A percentile compares a stretch with the other conserved stretches of the same genome.
phyloP scores from a whole-genome alignment of 148 eudicot genomes.

The Silene uniflora region DNA sequence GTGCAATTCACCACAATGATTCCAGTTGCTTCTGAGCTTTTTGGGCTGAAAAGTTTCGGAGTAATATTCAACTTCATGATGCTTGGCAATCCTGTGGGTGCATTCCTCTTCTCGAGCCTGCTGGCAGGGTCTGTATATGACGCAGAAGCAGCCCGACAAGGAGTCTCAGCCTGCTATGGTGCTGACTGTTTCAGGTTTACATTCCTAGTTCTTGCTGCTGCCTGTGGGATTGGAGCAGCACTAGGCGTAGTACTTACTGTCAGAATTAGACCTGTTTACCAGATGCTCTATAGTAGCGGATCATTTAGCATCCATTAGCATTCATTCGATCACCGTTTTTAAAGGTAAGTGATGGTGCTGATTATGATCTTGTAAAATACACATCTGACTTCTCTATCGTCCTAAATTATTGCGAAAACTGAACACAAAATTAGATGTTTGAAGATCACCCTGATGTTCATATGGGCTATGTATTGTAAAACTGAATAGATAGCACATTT shows the following conservation, averaged over 20 bases:
- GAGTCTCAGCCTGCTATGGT: conserved; percentile 61
- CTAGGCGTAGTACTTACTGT: conserved; percentile 63
- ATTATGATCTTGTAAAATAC: neutral
- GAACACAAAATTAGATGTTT: neutral
- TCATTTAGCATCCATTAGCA: conserved; percentile 42
- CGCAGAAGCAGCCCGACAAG: conserved; percentile 66
- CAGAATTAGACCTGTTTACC: conserved; percentile 80
- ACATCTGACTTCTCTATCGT: conserved; percentile 1
- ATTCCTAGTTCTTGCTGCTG: conserved; percentile 66
- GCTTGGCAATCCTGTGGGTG: conserved; percentile 84
- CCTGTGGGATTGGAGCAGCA: conserved; percentile 63
- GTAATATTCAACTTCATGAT: conserved; percentile 83
- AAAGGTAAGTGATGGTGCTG: neutral
- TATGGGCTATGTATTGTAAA: neutral
- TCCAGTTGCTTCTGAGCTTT: conserved; percentile 87
- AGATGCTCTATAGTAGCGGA: conserved; percentile 81
- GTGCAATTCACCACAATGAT: conserved; percentile 89
- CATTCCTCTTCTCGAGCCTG: conserved; percentile 72
- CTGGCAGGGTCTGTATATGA: conserved; percentile 86
- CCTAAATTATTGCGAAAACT: neutral
- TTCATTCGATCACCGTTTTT: neutral
- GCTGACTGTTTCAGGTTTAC: conserved; percentile 78
- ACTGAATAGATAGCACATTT: neutral
- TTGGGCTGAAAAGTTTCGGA: conserved; percentile 83
- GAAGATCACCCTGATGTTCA: neutral